Percentiles rank a stretch among this genome's conserved stretches.
phyloP scores from a whole-genome alignment of 192 early-diverging fungal genomes.

The Coemansia sp. region DNA sequence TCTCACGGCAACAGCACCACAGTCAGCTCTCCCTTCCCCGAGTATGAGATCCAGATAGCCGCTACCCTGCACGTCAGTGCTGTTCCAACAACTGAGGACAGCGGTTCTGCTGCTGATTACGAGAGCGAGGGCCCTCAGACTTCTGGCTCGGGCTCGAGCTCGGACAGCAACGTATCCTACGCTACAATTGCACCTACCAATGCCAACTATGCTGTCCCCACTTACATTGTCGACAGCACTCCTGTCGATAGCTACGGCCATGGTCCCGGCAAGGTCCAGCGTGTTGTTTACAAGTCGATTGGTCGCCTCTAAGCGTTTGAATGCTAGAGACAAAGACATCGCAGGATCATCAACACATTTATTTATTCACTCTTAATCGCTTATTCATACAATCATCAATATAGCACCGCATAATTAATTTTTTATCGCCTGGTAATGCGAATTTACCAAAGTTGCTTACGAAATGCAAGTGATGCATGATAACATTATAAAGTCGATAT shows the following conservation, averaged over 20 bases:
- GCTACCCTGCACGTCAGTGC: slow-evolving; percentile 10
- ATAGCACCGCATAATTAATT: too few species aligned
- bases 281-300: slow-evolving; percentile 7
- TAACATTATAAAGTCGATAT: too few species aligned
- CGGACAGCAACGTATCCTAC: background rate
- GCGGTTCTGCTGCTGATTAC: background rate
- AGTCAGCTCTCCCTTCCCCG: background rate
- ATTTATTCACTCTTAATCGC: background rate
- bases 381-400: too few species aligned
- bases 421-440: too few species aligned
- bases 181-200: background rate
- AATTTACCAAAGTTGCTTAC: too few species aligned
- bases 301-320: slow-evolving; percentile 6
- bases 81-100: background rate
- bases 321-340: too few species aligned
- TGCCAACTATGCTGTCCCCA: background rate
- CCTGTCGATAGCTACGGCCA: slow-evolving; percentile 1
- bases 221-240: background rate
- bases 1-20: background rate
- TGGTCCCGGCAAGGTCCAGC: slow-evolving; percentile 1
- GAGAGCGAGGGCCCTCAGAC: background rate
- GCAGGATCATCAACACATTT: background rate
- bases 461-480: too few species aligned
- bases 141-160: background rate
- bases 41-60: slow-evolving; percentile 7